These are phyloP conservation scores for Blastobotrys malaysiensis DNA, from an alignment of 1,139 yeast species.

Conservation along the genomic window DNA sequence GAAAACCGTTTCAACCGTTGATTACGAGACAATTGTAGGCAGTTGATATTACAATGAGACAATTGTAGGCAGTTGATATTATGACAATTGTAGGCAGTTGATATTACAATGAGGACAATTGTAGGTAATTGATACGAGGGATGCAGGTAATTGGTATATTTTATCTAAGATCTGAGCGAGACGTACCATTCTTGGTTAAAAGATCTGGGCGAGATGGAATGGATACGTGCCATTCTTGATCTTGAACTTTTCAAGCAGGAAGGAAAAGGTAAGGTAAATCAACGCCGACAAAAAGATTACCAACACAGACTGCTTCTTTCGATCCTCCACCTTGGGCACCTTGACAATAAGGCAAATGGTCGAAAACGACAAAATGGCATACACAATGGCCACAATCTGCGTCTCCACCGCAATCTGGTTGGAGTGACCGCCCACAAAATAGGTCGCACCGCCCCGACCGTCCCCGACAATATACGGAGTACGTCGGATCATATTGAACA, in stretches of 20 bases:
- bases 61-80: too few relatives aligned
- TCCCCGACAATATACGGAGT: slow-evolving; percentile 62
- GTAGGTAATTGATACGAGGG: too few relatives aligned
- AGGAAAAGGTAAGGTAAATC: slow-evolving; percentile 45
- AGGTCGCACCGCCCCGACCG: slow-evolving; percentile 52
- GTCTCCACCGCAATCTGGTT: slow-evolving; percentile 62
- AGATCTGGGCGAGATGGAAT: slow-evolving; percentile 37
- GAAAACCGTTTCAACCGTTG: not conserved
- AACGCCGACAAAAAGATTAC: slow-evolving; percentile 39
- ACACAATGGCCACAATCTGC: slow-evolving; percentile 41
- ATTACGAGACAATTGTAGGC: too few relatives aligned
- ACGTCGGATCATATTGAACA: slow-evolving; percentile 84
- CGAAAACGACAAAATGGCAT: slow-evolving; percentile 37
- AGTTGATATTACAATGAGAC: too few relatives aligned
- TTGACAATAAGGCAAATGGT: slow-evolving; percentile 44
- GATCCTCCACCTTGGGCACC: slow-evolving; percentile 42
- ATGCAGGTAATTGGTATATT: too few relatives aligned
- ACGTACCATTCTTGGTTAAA: too few relatives aligned
- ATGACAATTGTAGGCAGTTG: too few relatives aligned
- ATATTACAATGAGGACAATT: too few relatives aligned
- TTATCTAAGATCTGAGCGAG: too few relatives aligned
- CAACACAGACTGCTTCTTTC: slow-evolving; percentile 41
- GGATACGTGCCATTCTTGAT: slow-evolving; percentile 58
- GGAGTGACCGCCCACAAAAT: slow-evolving; percentile 65
- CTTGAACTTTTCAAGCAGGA: slow-evolving; percentile 47